phyloP scores from a whole-genome alignment of 2,329 filamentous ascomycete species.

The Colletotrichum simmondsii region DNA sequence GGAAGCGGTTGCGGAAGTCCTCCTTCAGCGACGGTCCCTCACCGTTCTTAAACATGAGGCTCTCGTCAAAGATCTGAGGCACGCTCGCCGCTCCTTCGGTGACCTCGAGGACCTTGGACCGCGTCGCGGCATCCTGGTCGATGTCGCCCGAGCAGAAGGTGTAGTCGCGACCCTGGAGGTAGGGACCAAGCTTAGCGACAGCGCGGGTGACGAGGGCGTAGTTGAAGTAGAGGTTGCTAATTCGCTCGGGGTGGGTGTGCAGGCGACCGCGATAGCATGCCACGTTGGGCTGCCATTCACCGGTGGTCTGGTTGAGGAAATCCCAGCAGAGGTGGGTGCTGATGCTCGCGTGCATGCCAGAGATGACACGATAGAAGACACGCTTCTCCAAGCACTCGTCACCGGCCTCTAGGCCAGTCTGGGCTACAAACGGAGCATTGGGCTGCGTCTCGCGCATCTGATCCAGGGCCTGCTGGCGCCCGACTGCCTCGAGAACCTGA shows the following conservation, averaged over 20 bases:
- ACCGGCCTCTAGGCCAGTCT: slow-evolving; percentile 78
- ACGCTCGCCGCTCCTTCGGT: slow-evolving; percentile 75
- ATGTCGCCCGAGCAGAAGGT: slow-evolving; percentile 92
- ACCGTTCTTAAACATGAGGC: slow-evolving; percentile 89
- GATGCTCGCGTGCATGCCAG: slow-evolving; percentile 98
- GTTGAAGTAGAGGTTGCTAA: slow-evolving; percentile 99
- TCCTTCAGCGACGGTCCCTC: slow-evolving; percentile 86
- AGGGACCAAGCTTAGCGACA: slow-evolving; percentile 87
- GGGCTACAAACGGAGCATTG: slow-evolving; percentile 69
- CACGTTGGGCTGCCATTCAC: slow-evolving; percentile 91
- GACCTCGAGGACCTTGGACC: slow-evolving; percentile 82
- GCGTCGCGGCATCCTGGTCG: slow-evolving; percentile 81
- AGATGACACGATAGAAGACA: slow-evolving; percentile 96
- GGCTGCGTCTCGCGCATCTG: slow-evolving; percentile 66
- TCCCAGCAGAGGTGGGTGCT: slow-evolving; percentile 97
- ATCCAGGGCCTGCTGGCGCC: slow-evolving; percentile 70
- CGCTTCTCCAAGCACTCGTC: slow-evolving; percentile 97
- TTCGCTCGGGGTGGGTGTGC: slow-evolving; percentile 85
- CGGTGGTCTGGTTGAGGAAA: slow-evolving; percentile 94
- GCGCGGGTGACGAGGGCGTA: slow-evolving; percentile 95
- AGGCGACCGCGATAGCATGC: slow-evolving; percentile 90
- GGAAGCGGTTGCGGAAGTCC: slow-evolving; percentile 96
- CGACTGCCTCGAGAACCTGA: slow-evolving; percentile 68
- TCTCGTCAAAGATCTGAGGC: slow-evolving; percentile 93
- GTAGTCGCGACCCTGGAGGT: slow-evolving; percentile 75